Conservation (phyloP, 1,139 yeast genomes). For the Geotrichum histeridarum region DNA sequence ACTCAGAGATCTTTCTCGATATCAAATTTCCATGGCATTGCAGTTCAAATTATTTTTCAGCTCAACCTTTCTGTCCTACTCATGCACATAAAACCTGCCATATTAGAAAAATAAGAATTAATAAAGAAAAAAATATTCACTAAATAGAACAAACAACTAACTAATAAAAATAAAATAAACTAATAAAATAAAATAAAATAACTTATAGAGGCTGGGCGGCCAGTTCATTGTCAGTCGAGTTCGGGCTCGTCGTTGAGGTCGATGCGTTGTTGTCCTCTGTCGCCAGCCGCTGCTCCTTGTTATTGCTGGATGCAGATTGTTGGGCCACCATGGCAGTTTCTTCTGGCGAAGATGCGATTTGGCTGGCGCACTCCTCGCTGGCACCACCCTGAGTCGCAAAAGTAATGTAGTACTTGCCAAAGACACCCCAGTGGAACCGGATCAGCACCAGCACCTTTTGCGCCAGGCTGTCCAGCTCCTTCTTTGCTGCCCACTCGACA, state of each 20-base stretch:
- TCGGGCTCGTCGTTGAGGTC: not conserved
- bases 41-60: too few species aligned
- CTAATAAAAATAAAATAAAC: not conserved
- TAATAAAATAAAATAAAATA: not conserved
- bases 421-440: conserved; percentile 72
- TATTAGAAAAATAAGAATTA: too few species aligned
- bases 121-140: not conserved
- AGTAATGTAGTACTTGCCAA: conserved; percentile 42
- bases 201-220: conserved; percentile 7
- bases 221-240: conserved; percentile 12
- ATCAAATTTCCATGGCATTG: too few species aligned
- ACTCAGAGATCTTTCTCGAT: too few species aligned
- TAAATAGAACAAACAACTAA: not conserved
- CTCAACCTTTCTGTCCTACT: too few species aligned
- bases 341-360: not conserved
- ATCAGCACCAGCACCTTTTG: conserved; percentile 53
- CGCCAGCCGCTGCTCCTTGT: conserved; percentile 1
- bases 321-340: not conserved
- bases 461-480: conserved; percentile 25
- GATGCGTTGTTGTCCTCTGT: not conserved
- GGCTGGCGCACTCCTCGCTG: not conserved
- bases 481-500: conserved; percentile 4
- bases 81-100: too few species aligned
- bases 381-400: not conserved
- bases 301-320: conserved; percentile 1